phyloP scores from a whole-genome alignment of 2,329 filamentous ascomycete genomes.

The Claviceps arundinis region DNA sequence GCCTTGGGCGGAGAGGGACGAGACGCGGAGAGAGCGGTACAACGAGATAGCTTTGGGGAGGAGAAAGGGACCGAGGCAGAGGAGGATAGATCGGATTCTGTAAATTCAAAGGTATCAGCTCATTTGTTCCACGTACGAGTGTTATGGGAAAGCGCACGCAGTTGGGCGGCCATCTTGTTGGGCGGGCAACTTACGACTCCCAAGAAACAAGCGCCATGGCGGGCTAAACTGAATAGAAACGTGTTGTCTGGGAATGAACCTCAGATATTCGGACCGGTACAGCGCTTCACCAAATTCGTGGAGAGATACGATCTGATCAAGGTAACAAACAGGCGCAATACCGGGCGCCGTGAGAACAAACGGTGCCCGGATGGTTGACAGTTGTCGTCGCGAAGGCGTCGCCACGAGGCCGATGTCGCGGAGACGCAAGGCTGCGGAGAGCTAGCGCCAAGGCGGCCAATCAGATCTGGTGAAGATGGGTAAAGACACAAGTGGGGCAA shows the following conservation, averaged over 20 bases:
- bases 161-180: neutral
- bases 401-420: too few species aligned
- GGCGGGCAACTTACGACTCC: constrained; percentile 5
- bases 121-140: neutral
- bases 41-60: constrained; percentile 51
- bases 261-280: neutral
- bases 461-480: too few species aligned
- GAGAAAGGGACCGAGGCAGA: constrained; percentile 59
- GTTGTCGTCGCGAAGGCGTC: too few species aligned
- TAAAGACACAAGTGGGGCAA: neutral
- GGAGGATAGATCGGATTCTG: constrained; percentile 38
- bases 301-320: too few species aligned
- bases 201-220: constrained; percentile 7
- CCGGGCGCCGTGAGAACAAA: neutral
- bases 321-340: too few species aligned
- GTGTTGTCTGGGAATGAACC: neutral
- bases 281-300: neutral
- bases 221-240: neutral
- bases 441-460: too few species aligned
- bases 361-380: too few species aligned
- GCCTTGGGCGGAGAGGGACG: constrained; percentile 31
- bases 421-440: too few species aligned
- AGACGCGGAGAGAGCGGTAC: constrained; percentile 42
- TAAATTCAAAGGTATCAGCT: neutral
- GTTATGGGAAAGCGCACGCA: neutral